Conservation (phyloP, 2,329 filamentous ascomycete species). For the Aspergillus sp. region DNA sequence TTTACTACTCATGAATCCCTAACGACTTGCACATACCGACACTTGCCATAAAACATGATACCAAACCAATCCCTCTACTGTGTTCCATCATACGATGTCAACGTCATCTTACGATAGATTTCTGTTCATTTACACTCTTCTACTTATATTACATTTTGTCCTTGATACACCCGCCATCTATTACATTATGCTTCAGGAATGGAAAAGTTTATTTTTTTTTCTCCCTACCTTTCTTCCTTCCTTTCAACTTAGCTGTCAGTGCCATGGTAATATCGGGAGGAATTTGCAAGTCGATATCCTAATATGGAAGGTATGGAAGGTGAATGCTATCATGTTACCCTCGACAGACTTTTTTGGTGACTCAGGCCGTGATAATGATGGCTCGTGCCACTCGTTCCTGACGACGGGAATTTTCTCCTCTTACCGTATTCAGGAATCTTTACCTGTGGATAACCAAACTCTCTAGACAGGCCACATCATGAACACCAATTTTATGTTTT, state of each 20-base stretch:
- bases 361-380: background rate
- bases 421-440: background rate
- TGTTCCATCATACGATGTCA: slow-evolving; percentile 20
- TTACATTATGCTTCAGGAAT: slow-evolving; percentile 16
- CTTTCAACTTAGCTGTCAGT: background rate
- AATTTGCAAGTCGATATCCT: background rate
- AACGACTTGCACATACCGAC: slow-evolving; percentile 11
- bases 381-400: background rate
- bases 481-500: background rate
- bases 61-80: slow-evolving; percentile 27
- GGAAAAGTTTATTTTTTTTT: slow-evolving; percentile 19
- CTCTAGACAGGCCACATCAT: background rate
- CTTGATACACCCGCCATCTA: slow-evolving; percentile 20
- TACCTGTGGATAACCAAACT: background rate
- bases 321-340: background rate
- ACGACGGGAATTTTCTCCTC: background rate
- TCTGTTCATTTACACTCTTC: slow-evolving; percentile 28
- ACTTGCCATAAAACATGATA: slow-evolving; percentile 15
- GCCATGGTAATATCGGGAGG: background rate
- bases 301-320: background rate
- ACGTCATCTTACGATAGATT: slow-evolving; percentile 27
- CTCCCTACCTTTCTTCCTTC: slow-evolving; percentile 19
- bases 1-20: slow-evolving; percentile 5
- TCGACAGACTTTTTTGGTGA: background rate
- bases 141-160: slow-evolving; percentile 14